These are phyloP conservation scores for Candida pseudofarinosa DNA, from an alignment of 805 yeast genomes.

Conservation along the genomic window DNA sequence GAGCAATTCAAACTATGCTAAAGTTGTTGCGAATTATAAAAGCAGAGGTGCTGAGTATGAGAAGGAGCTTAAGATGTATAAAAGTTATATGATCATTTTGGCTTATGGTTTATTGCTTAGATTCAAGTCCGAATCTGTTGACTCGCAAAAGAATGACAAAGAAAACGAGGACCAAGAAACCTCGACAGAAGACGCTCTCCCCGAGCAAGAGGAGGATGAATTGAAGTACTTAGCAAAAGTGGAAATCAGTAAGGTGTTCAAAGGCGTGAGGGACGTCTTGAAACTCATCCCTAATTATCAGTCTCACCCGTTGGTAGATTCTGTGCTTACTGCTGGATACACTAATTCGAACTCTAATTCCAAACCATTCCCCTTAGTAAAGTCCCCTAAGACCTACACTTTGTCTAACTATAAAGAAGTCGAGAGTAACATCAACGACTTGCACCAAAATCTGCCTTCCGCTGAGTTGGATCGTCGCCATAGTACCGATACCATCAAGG, in stretches of 20 bases:
- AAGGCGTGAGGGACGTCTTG: conserved; percentile 27
- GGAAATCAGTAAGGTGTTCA: conserved; percentile 30
- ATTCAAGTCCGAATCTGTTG: conserved; percentile 14
- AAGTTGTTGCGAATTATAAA: conserved; percentile 36
- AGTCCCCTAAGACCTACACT: conserved; percentile 40
- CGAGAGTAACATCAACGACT: conserved; percentile 35
- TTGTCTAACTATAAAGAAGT: conserved; percentile 31
- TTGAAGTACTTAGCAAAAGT: conserved; percentile 28
- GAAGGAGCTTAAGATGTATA: conserved; percentile 42
- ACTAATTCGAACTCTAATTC: not conserved
- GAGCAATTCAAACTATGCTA: conserved; percentile 30
- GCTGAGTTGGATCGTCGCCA: conserved; percentile 21
- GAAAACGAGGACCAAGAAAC: conserved; percentile 10
- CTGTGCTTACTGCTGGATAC: not conserved
- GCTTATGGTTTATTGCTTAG: conserved; percentile 47
- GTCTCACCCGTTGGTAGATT: conserved; percentile 27
- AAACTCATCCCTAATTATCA: conserved; percentile 28
- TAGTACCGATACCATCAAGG: conserved; percentile 35
- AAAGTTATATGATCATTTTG: conserved; percentile 40
- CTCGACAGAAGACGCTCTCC: not conserved
- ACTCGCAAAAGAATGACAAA: conserved; percentile 9
- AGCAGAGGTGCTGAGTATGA: conserved; percentile 41
- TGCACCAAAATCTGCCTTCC: conserved; percentile 18
- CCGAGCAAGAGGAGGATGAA: conserved; percentile 21
- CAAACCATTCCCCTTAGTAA: conserved; percentile 24